These are phyloP conservation scores for Suillus bovinus DNA, from an alignment of 768 basidiomycete genomes.

Conservation along the genomic window DNA sequence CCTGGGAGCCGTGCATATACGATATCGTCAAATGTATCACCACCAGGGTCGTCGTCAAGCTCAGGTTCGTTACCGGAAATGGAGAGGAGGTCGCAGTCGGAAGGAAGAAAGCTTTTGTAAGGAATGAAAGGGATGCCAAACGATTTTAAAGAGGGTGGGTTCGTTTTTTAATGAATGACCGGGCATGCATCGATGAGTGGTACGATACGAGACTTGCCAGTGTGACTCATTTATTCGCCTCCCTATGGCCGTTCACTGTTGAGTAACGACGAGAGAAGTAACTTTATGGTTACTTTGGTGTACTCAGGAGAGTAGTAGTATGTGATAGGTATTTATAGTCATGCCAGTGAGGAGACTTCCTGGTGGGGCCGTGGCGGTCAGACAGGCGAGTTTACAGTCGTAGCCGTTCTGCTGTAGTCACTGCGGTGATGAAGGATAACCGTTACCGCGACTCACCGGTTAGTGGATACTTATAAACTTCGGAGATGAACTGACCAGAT, in stretches of 20 bases:
- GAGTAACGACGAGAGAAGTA: not conserved
- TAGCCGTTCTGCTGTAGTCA: too few relatives aligned
- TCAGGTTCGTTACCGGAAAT: constrained; percentile 14
- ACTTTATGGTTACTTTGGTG: not conserved
- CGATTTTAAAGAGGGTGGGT: constrained; percentile 17
- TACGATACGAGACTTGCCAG: too few relatives aligned
- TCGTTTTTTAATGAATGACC: constrained; percentile 12
- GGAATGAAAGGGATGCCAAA: constrained; percentile 20
- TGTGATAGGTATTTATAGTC: too few relatives aligned
- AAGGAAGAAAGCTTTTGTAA: constrained; percentile 4
- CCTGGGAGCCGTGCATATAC: constrained; percentile 1
- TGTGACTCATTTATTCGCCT: not conserved
- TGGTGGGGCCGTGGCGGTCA: too few relatives aligned
- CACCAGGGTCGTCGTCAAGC: constrained; percentile 1
- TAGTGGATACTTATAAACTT: too few relatives aligned
- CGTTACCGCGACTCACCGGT: too few relatives aligned
- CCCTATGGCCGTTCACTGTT: not conserved
- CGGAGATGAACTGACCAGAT: too few relatives aligned
- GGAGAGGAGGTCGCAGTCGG: constrained; percentile 12
- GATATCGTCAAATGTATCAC: not conserved
- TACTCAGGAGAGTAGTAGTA: too few relatives aligned
- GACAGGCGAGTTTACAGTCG: too few relatives aligned
- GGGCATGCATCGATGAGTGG: not conserved
- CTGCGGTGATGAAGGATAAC: too few relatives aligned
- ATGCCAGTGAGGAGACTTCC: too few relatives aligned